phyloP scores from a whole-genome alignment of 2,329 filamentous ascomycete species.

The Zymoseptoria tritici region DNA sequence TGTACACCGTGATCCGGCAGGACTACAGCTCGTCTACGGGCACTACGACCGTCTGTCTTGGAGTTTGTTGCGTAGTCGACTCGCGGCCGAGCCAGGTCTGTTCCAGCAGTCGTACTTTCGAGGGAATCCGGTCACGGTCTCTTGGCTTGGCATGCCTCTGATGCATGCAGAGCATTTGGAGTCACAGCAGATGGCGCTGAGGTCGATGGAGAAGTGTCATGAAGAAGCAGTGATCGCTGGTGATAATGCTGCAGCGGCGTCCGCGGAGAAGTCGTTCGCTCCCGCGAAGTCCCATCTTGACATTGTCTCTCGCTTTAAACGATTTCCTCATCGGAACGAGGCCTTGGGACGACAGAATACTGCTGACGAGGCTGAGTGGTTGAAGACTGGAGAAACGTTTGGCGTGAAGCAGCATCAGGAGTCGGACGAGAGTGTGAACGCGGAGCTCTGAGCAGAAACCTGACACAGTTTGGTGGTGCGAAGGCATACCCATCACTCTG shows the following conservation, averaged over 20 bases:
- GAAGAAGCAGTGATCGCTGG: conserved; percentile 28
- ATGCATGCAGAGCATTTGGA: conserved; percentile 50
- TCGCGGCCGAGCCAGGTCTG: conserved; percentile 5
- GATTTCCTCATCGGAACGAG: conserved; percentile 54
- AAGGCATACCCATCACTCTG: too few species aligned
- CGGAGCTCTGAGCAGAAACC: neutral
- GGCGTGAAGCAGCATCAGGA: conserved; percentile 26
- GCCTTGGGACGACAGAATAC: conserved; percentile 44
- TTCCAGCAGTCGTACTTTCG: conserved; percentile 6
- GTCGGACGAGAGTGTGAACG: conserved; percentile 1
- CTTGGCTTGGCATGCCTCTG: conserved; percentile 55
- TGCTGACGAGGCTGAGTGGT: conserved; percentile 44
- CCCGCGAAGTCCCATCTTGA: conserved; percentile 43
- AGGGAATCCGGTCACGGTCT: conserved; percentile 31
- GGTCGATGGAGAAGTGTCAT: neutral
- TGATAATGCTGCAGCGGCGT: conserved; percentile 26
- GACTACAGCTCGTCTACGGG: conserved; percentile 43
- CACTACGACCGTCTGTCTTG: conserved; percentile 49
- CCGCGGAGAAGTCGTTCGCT: conserved; percentile 26
- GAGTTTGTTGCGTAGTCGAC: conserved; percentile 34
- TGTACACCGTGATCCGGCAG: conserved; percentile 44
- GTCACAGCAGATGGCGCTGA: conserved; percentile 38
- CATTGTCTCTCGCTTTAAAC: too few species aligned
- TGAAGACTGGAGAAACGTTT: conserved; percentile 40
- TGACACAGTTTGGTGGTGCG: too few species aligned